Percentiles rank a stretch among this genome's conserved stretches.
These are phyloP conservation scores for Xylariaceae sp. DNA, from an alignment of 2,329 filamentous ascomycete species.

Conservation along the genomic window DNA sequence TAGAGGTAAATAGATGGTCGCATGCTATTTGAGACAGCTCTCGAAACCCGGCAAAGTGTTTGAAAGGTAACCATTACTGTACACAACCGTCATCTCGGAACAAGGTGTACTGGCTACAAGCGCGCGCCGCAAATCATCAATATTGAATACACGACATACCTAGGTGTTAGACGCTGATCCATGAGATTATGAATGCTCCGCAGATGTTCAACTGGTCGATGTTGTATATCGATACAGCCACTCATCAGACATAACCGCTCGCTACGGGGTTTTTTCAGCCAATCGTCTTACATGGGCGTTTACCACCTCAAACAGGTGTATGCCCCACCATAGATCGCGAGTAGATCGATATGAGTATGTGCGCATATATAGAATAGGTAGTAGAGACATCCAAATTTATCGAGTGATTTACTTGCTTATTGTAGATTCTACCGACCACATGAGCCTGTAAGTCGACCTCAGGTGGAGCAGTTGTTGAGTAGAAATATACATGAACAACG, in stretches of 20 bases:
- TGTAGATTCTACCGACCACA: no score
- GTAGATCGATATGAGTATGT: neutral
- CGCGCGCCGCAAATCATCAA: neutral
- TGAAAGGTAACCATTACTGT: neutral
- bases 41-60: neutral
- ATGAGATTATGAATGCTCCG: neutral
- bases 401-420: no score
- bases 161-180: neutral
- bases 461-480: no score
- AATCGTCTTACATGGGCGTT: slow-evolving; percentile 26
- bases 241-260: slow-evolving; percentile 6
- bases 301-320: slow-evolving; percentile 11
- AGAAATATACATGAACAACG: no score
- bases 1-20: neutral
- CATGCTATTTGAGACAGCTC: neutral
- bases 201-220: neutral
- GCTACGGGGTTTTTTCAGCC: slow-evolving; percentile 19
- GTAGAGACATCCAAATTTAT: no score
- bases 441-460: no score
- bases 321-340: neutral
- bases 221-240: neutral
- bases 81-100: neutral
- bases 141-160: neutral
- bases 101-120: neutral
- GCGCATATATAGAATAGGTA: no score